phyloP scores from a whole-genome alignment of 257 asterid genomes.

The Petrea volubilis region DNA sequence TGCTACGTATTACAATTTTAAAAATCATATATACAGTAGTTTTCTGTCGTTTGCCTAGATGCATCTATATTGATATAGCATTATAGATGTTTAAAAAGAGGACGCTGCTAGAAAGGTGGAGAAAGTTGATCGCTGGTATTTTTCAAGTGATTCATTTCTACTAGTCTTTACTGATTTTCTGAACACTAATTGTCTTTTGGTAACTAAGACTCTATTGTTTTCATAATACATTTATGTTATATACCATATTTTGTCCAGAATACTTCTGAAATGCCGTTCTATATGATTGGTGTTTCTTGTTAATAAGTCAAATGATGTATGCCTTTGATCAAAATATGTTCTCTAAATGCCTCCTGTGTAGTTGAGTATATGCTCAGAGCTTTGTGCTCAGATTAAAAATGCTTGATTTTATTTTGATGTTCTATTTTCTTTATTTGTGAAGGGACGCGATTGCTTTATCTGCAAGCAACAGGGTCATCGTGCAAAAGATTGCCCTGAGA shows the following conservation, averaged over 20 bases:
- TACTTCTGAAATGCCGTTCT: background rate
- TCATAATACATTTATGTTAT: background rate
- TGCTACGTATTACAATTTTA: background rate
- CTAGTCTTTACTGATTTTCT: background rate
- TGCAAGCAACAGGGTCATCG: conserved; percentile 91
- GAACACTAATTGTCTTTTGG: background rate
- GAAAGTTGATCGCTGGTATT: conserved; percentile 6
- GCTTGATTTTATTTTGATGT: background rate
- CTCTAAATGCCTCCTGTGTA: background rate
- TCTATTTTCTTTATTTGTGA: conserved; percentile 22
- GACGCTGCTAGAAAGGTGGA: conserved; percentile 4
- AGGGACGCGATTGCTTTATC: conserved; percentile 86
- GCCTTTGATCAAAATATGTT: background rate
- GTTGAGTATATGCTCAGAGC: background rate
- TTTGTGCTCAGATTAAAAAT: background rate
- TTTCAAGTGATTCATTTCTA: background rate
- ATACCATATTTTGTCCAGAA: background rate
- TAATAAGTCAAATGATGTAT: background rate
- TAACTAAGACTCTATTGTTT: background rate
- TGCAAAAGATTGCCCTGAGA: conserved; percentile 90
- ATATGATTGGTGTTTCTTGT: background rate
- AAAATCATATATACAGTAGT: background rate
- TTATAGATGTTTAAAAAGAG: background rate
- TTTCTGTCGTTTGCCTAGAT: conserved; percentile 4
- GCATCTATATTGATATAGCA: background rate